Percentiles rank a stretch among this genome's conserved stretches.
These are phyloP conservation scores for Mortierella sp. DNA, from an alignment of 371 early-diverging fungal genomes.

Conservation along the genomic window DNA sequence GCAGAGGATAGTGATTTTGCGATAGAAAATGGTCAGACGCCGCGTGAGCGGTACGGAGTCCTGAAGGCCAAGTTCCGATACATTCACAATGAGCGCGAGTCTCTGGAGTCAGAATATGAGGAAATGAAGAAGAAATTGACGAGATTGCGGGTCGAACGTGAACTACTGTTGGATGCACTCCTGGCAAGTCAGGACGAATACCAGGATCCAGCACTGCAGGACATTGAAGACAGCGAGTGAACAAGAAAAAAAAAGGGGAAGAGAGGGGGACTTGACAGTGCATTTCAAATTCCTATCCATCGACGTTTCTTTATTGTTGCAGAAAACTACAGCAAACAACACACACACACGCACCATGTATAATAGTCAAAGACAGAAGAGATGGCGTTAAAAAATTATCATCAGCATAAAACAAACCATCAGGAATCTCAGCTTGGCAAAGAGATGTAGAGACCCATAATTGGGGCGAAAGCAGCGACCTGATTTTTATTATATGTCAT, in stretches of 20 bases:
- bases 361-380: too few species aligned
- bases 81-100: slow-evolving; percentile 66
- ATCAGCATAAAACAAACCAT: too few species aligned
- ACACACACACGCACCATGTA: too few species aligned
- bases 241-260: background rate
- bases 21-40: slow-evolving; percentile 35
- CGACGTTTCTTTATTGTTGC: too few species aligned
- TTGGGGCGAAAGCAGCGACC: too few species aligned
- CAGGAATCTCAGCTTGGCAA: too few species aligned
- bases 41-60: slow-evolving; percentile 59
- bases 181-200: slow-evolving; percentile 53
- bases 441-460: too few species aligned
- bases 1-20: slow-evolving; percentile 51
- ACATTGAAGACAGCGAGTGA: slow-evolving; percentile 45
- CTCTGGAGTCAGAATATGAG: slow-evolving; percentile 64
- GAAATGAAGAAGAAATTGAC: slow-evolving; percentile 60
- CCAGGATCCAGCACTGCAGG: slow-evolving; percentile 45
- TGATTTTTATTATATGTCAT: too few species aligned
- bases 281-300: too few species aligned
- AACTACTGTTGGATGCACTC: slow-evolving; percentile 63
- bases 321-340: background rate
- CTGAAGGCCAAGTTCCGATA: slow-evolving; percentile 68
- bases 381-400: too few species aligned
- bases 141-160: slow-evolving; percentile 63
- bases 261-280: too few species aligned